phyloP scores from a whole-genome alignment of 2,329 filamentous ascomycete species.

The Verticillium tricorpus region DNA sequence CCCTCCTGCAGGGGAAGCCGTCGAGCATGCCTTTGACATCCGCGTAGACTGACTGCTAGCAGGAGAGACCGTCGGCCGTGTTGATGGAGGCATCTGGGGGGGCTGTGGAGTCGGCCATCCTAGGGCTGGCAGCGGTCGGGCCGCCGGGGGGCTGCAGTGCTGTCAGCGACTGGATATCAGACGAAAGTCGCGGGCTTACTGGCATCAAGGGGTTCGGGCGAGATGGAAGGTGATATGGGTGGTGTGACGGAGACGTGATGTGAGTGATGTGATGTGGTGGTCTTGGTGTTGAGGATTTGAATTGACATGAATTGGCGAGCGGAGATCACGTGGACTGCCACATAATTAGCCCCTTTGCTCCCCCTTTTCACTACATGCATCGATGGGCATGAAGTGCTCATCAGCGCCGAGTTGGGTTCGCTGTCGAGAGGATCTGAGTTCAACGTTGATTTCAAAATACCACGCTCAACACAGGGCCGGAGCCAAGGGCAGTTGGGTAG shows the following conservation, averaged over 20 bases:
- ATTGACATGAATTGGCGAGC: not conserved
- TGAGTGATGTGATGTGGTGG: not conserved
- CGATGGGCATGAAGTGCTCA: too few species aligned
- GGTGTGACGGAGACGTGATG: not conserved
- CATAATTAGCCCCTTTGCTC: not conserved
- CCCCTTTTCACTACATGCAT: not conserved
- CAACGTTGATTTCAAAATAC: too few species aligned
- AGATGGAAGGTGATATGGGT: not conserved
- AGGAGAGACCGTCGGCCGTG: conserved; percentile 31
- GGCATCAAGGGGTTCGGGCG: too few species aligned
- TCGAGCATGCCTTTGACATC: conserved; percentile 73
- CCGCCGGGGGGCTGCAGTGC: too few species aligned
- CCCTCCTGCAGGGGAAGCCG: conserved; percentile 60
- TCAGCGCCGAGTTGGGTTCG: too few species aligned
- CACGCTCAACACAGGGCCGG: too few species aligned
- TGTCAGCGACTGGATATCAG: not conserved
- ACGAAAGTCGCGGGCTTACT: not conserved
- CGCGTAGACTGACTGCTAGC: conserved; percentile 42
- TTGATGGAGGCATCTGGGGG: conserved; percentile 29
- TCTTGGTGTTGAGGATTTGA: not conserved
- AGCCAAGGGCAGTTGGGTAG: too few species aligned
- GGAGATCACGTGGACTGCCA: not conserved
- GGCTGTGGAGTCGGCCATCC: conserved; percentile 4
- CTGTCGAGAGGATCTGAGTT: too few species aligned
- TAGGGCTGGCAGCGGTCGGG: not conserved